Evolutionary conservation across 257 asterid species (phyloP).

Genomic region (Gardenia jasminoides): DNA sequence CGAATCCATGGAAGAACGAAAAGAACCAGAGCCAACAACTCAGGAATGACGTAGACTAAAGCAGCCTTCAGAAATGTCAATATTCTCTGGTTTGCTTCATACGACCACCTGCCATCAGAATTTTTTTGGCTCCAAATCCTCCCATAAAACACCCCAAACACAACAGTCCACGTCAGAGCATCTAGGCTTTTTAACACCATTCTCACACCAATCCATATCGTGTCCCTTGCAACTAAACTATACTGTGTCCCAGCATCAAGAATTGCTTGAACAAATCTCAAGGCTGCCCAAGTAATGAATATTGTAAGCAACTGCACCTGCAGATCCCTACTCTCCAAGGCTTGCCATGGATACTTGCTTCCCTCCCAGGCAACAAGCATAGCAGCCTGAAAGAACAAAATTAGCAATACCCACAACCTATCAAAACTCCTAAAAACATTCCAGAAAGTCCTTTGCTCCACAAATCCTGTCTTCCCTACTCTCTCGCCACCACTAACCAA

Average conservation of each 20-base stretch:
- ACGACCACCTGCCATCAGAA: slow-evolving; percentile 48
- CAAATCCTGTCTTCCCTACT: slow-evolving; percentile 98
- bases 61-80: slow-evolving; percentile 70
- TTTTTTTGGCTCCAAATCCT: slow-evolving; percentile 73
- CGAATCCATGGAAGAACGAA: slow-evolving; percentile 88
- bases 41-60: slow-evolving; percentile 73
- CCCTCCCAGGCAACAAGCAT: slow-evolving; percentile 85
- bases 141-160: slow-evolving; percentile 73
- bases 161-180: slow-evolving; percentile 57
- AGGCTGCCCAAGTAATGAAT: slow-evolving; percentile 81
- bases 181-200: slow-evolving; percentile 84
- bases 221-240: slow-evolving; percentile 86
- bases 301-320: slow-evolving; percentile 81
- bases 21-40: slow-evolving; percentile 68
- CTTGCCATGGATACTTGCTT: slow-evolving; percentile 70
- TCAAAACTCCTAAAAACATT: slow-evolving; percentile 89
- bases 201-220: slow-evolving; percentile 71
- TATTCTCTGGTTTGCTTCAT: slow-evolving; percentile 45
- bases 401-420: slow-evolving; percentile 88
- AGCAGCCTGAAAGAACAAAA: slow-evolving; percentile 83
- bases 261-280: slow-evolving; percentile 86
- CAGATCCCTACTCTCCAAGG: slow-evolving; percentile 55
- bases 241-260: slow-evolving; percentile 86
- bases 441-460: slow-evolving; percentile 95
- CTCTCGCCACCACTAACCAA: slow-evolving; percentile 75